phyloP scores from a whole-genome alignment of 306 rosid species.

The Cotoneaster glaucophyllus region DNA sequence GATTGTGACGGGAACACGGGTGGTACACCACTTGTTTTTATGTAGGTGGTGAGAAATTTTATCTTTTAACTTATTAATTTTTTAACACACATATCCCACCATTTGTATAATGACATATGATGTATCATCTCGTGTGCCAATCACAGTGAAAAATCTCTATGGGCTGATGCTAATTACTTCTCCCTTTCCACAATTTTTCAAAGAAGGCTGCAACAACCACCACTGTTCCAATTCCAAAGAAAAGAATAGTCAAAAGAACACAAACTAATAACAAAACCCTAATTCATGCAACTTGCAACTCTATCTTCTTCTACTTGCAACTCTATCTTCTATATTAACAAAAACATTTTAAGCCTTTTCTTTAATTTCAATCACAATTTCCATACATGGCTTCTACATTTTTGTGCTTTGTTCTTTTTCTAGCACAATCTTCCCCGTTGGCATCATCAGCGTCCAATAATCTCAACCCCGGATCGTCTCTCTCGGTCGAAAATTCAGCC shows the following conservation, averaged over 20 bases:
- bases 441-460: conserved; percentile 8
- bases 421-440: background rate
- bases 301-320: too few relatives aligned
- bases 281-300: background rate
- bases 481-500: conserved; percentile 25
- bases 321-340: too few relatives aligned
- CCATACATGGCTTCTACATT: conserved; percentile 7
- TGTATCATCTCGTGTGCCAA: rapidly evolving
- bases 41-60: rapidly evolving
- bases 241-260: background rate
- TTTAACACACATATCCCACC: too few relatives aligned
- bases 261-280: background rate
- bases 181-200: background rate
- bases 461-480: conserved; percentile 28
- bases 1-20: rapidly evolving
- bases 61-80: too few relatives aligned
- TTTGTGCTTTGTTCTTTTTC: background rate
- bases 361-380: too few relatives aligned
- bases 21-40: too few relatives aligned
- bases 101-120: too few relatives aligned
- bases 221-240: background rate
- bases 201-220: background rate
- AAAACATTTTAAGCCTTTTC: too few relatives aligned
- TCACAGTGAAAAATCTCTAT: too few relatives aligned
- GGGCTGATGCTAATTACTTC: too few relatives aligned